Evolutionary conservation across 495 filamentous ascomycete genomes (phyloP), one percentile per base, ranked within the genome.

Genomic region (Penicillium verhagenii): DNA sequence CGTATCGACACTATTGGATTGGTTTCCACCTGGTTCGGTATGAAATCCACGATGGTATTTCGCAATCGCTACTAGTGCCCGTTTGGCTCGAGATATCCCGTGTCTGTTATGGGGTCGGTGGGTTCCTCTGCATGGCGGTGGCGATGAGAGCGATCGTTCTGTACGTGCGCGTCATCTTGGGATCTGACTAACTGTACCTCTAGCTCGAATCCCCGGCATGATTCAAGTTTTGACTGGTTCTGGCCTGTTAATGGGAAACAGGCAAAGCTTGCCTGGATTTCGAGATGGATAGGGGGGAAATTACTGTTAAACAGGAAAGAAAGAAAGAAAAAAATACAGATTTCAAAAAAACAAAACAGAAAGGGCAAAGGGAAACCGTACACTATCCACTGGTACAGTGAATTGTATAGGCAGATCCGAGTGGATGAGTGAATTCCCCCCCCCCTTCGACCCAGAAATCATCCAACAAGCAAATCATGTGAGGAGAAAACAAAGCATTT

Each of bases 81-180:
- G 26, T 48, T 48, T 45, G 10, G 20, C 45, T 35, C 29, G 45
- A 31, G 45, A 48, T 48, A 48, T 48, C 45, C 26, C 45, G 45
- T 48, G 45, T 48, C 28, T 31, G 16, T n/a, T 26, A 48, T 48
- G 45, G 45, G 25, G 45, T 35, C 45, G 16, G 42, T 45, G 42
- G 42, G 23, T 23, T 43, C 9, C 14, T 16, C 40, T 47, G 44
- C 44, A 47, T 47, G 9, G 25, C 23, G 44, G 44, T 47, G 44
- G 39, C 44, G 24, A 47, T 47, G 44, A 47, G 14, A 26, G 44
- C 39, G 44, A 26, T 29, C 25, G 16, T 29, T 47, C 25, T 47
- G n/a, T 14, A 29, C 10, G 13, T 7, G 44, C 25, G 24, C 44
- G 44, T 47, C 23, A 25, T 47, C 44, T 18, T 6, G 9, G 23